These are phyloP conservation scores for Arthrobotrys megalospora DNA, from an alignment of 2,329 filamentous ascomycete genomes.

Conservation along the genomic window DNA sequence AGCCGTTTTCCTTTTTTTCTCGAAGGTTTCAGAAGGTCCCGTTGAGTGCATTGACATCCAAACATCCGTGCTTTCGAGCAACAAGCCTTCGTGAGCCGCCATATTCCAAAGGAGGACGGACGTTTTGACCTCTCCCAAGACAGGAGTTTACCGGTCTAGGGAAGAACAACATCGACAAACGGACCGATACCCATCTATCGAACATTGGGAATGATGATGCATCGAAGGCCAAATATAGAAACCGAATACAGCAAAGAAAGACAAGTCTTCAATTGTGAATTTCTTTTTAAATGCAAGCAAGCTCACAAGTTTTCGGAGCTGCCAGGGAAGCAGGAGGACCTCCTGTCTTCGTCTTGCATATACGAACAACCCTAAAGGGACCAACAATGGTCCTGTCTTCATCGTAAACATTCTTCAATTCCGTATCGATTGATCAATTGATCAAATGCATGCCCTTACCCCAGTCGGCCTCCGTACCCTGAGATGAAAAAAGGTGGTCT, in stretches of 20 bases:
- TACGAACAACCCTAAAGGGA: conserved; percentile 21
- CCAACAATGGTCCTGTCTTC: conserved; percentile 40
- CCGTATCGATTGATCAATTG: conserved; percentile 13
- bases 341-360: conserved; percentile 32
- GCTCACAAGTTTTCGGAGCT: conserved; percentile 25
- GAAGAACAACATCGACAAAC: conserved; percentile 39
- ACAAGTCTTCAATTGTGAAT: conserved; percentile 11
- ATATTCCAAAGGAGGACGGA: conserved; percentile 59
- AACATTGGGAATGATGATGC: conserved; percentile 28
- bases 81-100: conserved; percentile 41
- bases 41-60: conserved; percentile 58
- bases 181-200: conserved; percentile 33
- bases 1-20: conserved; percentile 52
- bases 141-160: conserved; percentile 38
- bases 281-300: conserved; percentile 33
- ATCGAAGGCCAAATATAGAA: conserved; percentile 56
- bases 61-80: conserved; percentile 57
- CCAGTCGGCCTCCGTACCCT: conserved; percentile 30
- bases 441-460: conserved; percentile 42
- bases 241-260: conserved; percentile 4
- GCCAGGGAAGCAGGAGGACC: neutral
- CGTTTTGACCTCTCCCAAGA: conserved; percentile 60
- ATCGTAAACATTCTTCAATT: conserved; percentile 29
- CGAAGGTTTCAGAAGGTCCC: conserved; percentile 55
- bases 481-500: conserved; percentile 15